These are phyloP conservation scores for Kockovaella imperatae DNA, from an alignment of 768 basidiomycete genomes.

Conservation along the genomic window DNA sequence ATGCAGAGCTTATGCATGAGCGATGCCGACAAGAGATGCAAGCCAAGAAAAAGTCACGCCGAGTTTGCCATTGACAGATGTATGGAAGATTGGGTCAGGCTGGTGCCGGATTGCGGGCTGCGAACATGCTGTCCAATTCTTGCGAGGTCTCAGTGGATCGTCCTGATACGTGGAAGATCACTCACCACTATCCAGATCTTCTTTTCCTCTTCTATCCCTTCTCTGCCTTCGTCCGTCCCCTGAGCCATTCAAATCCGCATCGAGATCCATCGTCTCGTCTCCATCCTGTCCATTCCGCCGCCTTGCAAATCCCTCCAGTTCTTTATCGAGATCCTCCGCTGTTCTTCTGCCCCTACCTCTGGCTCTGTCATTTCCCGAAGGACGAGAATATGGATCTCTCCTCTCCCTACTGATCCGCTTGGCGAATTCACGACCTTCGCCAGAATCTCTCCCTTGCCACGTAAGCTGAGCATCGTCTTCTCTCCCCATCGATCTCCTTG, in stretches of 20 bases:
- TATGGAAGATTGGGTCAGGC: background rate
- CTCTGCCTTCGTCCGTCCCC: conserved; percentile 6
- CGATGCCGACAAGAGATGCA: too few species aligned
- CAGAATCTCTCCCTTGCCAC: conserved; percentile 11
- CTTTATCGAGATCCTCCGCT: conserved; percentile 83
- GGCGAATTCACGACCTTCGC: conserved; percentile 23
- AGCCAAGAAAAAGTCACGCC: background rate
- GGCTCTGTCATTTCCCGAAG: conserved; percentile 69
- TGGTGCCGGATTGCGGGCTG: conserved; percentile 9
- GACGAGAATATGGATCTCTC: conserved; percentile 75
- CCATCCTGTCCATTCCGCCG: conserved; percentile 61
- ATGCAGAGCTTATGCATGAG: too few species aligned
- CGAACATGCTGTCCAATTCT: conserved; percentile 37
- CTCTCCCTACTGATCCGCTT: conserved; percentile 25
- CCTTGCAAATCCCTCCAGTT: conserved; percentile 84
- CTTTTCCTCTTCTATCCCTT: conserved; percentile 15
- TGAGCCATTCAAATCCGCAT: background rate
- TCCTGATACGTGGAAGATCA: background rate
- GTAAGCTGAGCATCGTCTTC: conserved; percentile 12
- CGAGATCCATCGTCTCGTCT: conserved; percentile 5
- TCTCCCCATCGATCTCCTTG: conserved; percentile 5
- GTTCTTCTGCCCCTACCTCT: conserved; percentile 76
- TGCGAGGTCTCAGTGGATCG: background rate
- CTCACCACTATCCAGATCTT: conserved; percentile 36
- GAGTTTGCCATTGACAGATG: background rate